Conservation (phyloP, 495 filamentous ascomycete genomes). For the Penicillium lagena region DNA sequence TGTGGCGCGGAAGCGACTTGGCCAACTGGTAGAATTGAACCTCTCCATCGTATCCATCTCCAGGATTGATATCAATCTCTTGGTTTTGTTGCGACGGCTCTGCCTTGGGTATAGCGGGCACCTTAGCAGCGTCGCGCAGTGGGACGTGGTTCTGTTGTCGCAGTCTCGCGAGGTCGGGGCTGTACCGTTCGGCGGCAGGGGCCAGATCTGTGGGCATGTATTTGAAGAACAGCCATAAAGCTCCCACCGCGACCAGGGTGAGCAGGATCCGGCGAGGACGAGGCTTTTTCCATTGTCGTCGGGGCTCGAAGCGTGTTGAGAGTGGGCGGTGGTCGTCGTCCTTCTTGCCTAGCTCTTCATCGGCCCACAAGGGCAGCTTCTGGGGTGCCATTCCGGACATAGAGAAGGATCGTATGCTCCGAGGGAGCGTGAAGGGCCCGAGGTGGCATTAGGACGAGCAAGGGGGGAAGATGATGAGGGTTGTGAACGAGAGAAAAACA, state of each 20-base stretch:
- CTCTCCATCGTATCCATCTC: conserved; percentile 43
- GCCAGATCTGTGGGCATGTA: conserved; percentile 43
- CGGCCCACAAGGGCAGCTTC: conserved; percentile 41
- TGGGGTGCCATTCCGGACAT: conserved; percentile 32
- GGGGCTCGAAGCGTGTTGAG: conserved; percentile 14
- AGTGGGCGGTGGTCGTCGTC: conserved; percentile 54
- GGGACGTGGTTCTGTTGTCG: conserved; percentile 13
- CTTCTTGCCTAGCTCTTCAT: conserved; percentile 67
- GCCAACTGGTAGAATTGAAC: conserved; percentile 51
- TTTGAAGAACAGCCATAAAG: conserved; percentile 48
- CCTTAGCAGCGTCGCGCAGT: conserved; percentile 1
- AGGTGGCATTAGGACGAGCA: conserved; percentile 5
- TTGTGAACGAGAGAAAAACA: not conserved
- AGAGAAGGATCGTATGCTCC: conserved; percentile 11
- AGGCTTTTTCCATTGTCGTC: conserved; percentile 24
- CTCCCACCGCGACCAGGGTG: conserved; percentile 30
- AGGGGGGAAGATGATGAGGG: conserved; percentile 2
- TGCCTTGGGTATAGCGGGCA: conserved; percentile 2
- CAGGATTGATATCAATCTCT: conserved; percentile 8
- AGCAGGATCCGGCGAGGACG: conserved; percentile 41
- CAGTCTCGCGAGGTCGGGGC: conserved; percentile 13
- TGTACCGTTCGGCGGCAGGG: conserved; percentile 24
- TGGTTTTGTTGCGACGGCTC: conserved; percentile 12
- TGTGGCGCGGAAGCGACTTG: conserved; percentile 36
- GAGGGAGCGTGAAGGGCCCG: conserved; percentile 5